These are phyloP conservation scores for Nitzschia putrida DNA, from an alignment of 108 stramenopile genomes.

Conservation along the genomic window DNA sequence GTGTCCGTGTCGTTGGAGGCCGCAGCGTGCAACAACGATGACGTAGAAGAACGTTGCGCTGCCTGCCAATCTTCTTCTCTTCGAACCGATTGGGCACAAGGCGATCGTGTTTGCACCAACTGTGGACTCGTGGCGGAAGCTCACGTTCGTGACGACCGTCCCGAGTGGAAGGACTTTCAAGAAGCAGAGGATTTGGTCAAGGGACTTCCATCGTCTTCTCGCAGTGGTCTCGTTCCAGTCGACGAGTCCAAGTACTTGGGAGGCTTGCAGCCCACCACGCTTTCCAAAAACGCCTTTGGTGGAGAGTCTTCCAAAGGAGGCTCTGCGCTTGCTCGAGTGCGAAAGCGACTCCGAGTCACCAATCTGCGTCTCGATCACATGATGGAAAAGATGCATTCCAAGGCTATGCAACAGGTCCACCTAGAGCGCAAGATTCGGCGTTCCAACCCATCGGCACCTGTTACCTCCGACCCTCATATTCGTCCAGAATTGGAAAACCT, in stretches of 20 bases:
- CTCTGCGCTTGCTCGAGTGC: constrained; percentile 22
- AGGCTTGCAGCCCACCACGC: constrained; percentile 57
- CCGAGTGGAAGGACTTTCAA: constrained; percentile 66
- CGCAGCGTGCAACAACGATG: constrained; percentile 10
- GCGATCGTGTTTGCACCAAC: constrained; percentile 62
- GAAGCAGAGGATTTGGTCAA: constrained; percentile 51
- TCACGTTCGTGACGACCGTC: constrained; percentile 47
- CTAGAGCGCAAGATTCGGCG: constrained; percentile 31
- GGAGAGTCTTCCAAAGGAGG: constrained; percentile 29
- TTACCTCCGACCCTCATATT: constrained; percentile 4
- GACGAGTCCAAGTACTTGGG: constrained; percentile 58
- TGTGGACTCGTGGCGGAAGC: constrained; percentile 65
- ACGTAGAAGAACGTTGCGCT: constrained; percentile 41
- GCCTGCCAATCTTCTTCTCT: constrained; percentile 42
- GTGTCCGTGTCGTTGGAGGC: not conserved
- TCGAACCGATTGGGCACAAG: constrained; percentile 55
- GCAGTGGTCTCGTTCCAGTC: constrained; percentile 50
- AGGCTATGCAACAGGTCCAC: constrained; percentile 38
- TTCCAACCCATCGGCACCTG: constrained; percentile 16
- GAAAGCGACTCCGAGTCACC: constrained; percentile 40
- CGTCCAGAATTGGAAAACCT: constrained; percentile 51
- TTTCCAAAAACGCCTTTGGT: constrained; percentile 48
- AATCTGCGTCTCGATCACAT: constrained; percentile 43
- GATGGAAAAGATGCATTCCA: constrained; percentile 48
- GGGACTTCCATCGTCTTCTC: constrained; percentile 33